A percentile compares a stretch with the other conserved stretches of the same genome.
phyloP scores from a whole-genome alignment of 148 eudicot genomes.

The Vaccinium vitisidaea region DNA sequence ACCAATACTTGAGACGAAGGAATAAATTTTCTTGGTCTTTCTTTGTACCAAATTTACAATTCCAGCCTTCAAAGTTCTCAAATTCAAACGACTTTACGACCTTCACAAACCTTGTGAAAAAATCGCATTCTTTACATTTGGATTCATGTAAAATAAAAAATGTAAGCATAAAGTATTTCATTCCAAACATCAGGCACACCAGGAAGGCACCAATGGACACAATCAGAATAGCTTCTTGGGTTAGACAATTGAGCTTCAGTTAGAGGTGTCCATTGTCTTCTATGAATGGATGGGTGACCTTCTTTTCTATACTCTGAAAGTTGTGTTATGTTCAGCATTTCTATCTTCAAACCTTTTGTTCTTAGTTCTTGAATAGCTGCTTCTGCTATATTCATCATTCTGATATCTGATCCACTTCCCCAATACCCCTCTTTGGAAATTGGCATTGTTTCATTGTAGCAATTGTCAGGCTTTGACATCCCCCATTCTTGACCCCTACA shows the following conservation, averaged over 20 bases:
- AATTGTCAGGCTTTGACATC: constrained; percentile 37
- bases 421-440: constrained; percentile 45
- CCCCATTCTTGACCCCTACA: constrained; percentile 91
- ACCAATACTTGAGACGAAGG: neutral
- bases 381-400: constrained; percentile 59
- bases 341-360: constrained; percentile 48
- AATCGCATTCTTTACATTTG: neutral
- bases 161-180: constrained; percentile 40
- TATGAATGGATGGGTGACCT: constrained; percentile 54
- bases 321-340: constrained; percentile 73
- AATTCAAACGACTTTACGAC: neutral
- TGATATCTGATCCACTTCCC: constrained; percentile 62
- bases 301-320: constrained; percentile 85
- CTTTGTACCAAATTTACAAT: neutral
- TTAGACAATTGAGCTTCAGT: constrained; percentile 39
- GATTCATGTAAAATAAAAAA: constrained; percentile 28
- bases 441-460: constrained; percentile 69
- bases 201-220: constrained; percentile 64
- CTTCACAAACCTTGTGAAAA: neutral
- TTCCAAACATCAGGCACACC: constrained; percentile 59
- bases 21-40: neutral
- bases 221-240: constrained; percentile 54
- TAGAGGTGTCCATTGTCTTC: constrained; percentile 45
- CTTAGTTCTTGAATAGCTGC: constrained; percentile 36
- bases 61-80: neutral